Evolutionary conservation across 768 basidiomycete species (phyloP).

Genomic region (Chlorophyllum brunneum): DNA sequence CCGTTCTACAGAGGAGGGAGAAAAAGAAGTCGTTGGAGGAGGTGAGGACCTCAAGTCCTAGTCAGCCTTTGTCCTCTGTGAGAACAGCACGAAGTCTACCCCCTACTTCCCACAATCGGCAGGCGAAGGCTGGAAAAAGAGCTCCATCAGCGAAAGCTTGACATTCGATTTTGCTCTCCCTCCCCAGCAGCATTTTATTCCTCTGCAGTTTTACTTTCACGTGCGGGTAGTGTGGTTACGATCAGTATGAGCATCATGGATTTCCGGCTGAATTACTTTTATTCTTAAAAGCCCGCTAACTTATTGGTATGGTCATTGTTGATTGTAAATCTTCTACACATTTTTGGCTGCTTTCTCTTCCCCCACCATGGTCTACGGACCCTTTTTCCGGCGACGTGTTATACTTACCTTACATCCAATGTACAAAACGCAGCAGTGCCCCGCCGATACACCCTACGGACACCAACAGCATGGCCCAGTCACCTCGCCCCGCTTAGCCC

Average conservation of each 20-base stretch:
- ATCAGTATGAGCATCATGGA: not conserved
- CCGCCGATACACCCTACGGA: too few species aligned
- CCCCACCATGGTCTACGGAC: too few species aligned
- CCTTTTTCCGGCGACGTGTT: too few species aligned
- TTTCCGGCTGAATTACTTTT: too few species aligned
- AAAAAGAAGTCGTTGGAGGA: conserved; percentile 9
- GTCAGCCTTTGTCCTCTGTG: not conserved
- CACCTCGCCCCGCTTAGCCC: too few species aligned
- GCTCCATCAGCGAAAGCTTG: conserved; percentile 9
- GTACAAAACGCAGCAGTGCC: too few species aligned
- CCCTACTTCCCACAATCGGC: not conserved
- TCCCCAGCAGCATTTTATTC: not conserved
- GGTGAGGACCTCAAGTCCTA: conserved; percentile 7
- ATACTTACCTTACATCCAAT: too few species aligned
- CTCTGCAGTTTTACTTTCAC: not conserved
- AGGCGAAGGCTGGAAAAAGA: not conserved
- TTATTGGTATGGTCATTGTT: too few species aligned
- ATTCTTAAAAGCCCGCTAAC: too few species aligned
- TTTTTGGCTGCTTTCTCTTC: too few species aligned
- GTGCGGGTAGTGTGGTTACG: not conserved
- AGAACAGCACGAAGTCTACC: conserved; percentile 8
- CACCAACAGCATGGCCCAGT: too few species aligned
- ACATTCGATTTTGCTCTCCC: not conserved
- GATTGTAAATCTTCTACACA: too few species aligned
- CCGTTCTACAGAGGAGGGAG: not conserved